These are phyloP conservation scores for Rosellinia necatrix DNA, from an alignment of 2,329 filamentous ascomycete genomes.

Conservation along the genomic window DNA sequence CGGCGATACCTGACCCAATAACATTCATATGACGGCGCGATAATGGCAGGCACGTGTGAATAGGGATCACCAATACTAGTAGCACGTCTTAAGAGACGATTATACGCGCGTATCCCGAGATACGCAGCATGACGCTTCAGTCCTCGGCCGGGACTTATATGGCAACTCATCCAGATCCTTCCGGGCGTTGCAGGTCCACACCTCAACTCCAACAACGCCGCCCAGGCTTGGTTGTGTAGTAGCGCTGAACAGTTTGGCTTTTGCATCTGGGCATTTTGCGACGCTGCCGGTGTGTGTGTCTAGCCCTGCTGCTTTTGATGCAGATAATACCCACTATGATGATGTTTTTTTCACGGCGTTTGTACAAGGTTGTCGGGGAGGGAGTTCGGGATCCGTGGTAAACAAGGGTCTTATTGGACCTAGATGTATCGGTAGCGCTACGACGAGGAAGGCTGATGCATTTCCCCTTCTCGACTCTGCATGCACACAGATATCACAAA, in stretches of 20 bases:
- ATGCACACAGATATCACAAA: too few species aligned
- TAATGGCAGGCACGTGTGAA: neutral
- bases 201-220: neutral
- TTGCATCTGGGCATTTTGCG: constrained; percentile 15
- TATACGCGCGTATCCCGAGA: constrained; percentile 1
- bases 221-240: neutral
- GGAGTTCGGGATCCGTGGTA: constrained; percentile 2
- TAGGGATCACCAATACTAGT: neutral
- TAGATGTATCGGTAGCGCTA: constrained; percentile 4
- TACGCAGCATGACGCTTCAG: neutral
- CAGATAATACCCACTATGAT: constrained; percentile 38
- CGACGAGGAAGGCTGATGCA: constrained; percentile 9
- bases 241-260: constrained; percentile 11
- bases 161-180: neutral
- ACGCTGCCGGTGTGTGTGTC: constrained; percentile 9
- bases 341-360: constrained; percentile 23
- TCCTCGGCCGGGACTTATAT: neutral
- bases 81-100: neutral
- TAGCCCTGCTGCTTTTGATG: constrained; percentile 16
- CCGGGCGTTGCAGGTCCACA: constrained; percentile 10
- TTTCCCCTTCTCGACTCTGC: neutral
- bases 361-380: constrained; percentile 23
- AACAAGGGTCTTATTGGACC: constrained; percentile 6
- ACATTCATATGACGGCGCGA: neutral
- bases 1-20: neutral